Percentiles rank a stretch among this genome's conserved stretches.
Evolutionary conservation across 2,329 filamentous ascomycete species (phyloP).

Genomic region (Diaporthe batatas): DNA sequence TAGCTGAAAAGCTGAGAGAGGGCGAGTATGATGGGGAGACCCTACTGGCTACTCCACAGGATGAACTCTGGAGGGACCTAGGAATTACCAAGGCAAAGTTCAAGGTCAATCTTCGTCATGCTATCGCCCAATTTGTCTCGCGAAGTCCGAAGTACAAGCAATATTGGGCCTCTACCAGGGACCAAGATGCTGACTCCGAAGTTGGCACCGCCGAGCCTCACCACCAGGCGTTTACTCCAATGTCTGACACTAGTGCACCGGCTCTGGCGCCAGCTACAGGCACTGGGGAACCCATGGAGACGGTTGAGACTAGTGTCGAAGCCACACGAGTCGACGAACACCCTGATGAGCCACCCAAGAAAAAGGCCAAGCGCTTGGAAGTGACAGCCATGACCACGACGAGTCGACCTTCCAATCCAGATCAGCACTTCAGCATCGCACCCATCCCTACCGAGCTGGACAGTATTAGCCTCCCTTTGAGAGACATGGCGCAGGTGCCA

Average conservation of each 20-base stretch:
- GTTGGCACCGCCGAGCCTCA: conserved; percentile 19
- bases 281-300: neutral
- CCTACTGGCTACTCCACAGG: conserved; percentile 67
- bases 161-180: conserved; percentile 48
- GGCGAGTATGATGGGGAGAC: conserved; percentile 76
- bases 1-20: conserved; percentile 70
- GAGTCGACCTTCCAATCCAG: conserved; percentile 12
- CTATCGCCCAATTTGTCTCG: conserved; percentile 68
- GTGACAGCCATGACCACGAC: conserved; percentile 46
- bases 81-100: conserved; percentile 70
- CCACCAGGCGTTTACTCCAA: conserved; percentile 5
- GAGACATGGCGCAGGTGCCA: neutral
- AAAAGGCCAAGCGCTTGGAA: conserved; percentile 49
- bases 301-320: conserved; percentile 2
- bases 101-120: conserved; percentile 68
- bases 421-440: conserved; percentile 40
- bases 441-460: conserved; percentile 34
- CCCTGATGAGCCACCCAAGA: conserved; percentile 42
- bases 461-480: neutral
- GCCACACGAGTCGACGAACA: neutral
- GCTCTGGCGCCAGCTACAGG: neutral
- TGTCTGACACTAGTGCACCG: conserved; percentile 21
- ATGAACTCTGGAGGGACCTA: conserved; percentile 66
- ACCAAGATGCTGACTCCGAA: conserved; percentile 48
- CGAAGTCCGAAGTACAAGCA: conserved; percentile 64